Evolutionary conservation across 257 asterid species (phyloP).

Genomic region (Solanum neorickii): DNA sequence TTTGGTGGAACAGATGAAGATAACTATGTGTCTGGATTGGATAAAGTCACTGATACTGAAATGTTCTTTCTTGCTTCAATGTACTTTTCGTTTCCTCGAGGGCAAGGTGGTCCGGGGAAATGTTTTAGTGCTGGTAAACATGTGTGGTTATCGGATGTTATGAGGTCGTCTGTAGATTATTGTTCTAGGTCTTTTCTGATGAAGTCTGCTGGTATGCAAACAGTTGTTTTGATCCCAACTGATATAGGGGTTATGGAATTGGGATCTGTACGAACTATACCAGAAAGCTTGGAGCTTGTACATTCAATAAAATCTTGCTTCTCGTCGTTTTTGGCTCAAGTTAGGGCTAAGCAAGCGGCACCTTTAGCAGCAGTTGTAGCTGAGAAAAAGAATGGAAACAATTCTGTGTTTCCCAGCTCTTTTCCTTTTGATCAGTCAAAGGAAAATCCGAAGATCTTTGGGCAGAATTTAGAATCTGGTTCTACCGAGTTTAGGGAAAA

Average conservation of each 20-base stretch:
- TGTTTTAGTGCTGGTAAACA: conserved; percentile 52
- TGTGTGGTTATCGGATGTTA: conserved; percentile 50
- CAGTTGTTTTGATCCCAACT: conserved; percentile 75
- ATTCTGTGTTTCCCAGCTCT: background rate
- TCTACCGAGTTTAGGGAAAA: conserved; percentile 29
- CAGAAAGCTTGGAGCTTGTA: conserved; percentile 49
- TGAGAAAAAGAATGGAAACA: conserved; percentile 20
- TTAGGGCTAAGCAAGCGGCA: conserved; percentile 31
- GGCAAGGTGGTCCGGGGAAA: conserved; percentile 81
- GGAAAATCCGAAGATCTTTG: conserved; percentile 45
- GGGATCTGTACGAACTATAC: conserved; percentile 67
- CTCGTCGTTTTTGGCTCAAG: conserved; percentile 30
- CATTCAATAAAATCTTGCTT: conserved; percentile 42
- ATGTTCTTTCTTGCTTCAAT: conserved; percentile 91
- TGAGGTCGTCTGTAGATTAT: conserved; percentile 36
- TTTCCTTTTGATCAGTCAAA: conserved; percentile 15
- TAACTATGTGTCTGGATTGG: conserved; percentile 67
- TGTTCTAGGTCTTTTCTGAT: conserved; percentile 75
- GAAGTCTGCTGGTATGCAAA: conserved; percentile 70
- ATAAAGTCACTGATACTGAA: conserved; percentile 80
- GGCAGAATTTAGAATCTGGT: conserved; percentile 46
- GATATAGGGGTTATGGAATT: conserved; percentile 79
- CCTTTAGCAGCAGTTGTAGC: conserved; percentile 5
- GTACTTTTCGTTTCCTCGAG: conserved; percentile 74
- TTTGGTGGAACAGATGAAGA: conserved; percentile 83